Evolutionary conservation across 495 filamentous ascomycete genomes (phyloP), one percentile per base, ranked within the genome.

Genomic region (Geoglossum glabrum): DNA sequence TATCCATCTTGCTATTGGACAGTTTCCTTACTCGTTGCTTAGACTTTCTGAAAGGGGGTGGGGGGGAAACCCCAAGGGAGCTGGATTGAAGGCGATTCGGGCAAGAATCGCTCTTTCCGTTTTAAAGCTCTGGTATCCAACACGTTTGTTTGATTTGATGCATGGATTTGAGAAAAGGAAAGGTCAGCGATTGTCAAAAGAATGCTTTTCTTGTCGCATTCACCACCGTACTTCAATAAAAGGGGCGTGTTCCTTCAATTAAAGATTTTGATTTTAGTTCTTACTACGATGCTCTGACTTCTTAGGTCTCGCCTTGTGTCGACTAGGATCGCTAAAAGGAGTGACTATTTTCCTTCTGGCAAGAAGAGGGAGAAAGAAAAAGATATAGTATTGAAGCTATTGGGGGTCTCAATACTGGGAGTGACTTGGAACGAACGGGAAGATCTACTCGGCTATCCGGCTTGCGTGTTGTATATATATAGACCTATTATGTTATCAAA

Each of bases 141-240:
- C 40, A 27, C 23, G n/a, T 17, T 30, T 5, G 6, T 28, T 31
- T 52, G 49, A 52, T 52, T 52, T 52, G 49, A 27, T 31, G 49
- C 49, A 52, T 52, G 49, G 28, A 52, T 52, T 50, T 31, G 28
- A 52, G 49, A 31, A 52, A 27, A 7, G 49, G 49, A 52, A 52
- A 26, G 49, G 23, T 52, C 23, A 52, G 49, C 49, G 49, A 28
- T 52, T 23, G 28, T 17, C 7, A 52, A 52, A 52, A 30, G 49
- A 52, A 52, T 52, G 49, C 25, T 31, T 52, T 52, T 45, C 40
- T 30, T 30, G 49, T 27, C 49, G 49, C 49, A 52, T 52, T 52
- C 49, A 13, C 17, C 49, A 52, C 19, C 49, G 28, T 52, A 52
- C 49, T 52, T 50, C 49, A 52, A 31, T 52, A 52, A 52, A 52